Base-by-base conservation (phyloP, 805 yeast species). In the Candida morakotiae region DNA sequence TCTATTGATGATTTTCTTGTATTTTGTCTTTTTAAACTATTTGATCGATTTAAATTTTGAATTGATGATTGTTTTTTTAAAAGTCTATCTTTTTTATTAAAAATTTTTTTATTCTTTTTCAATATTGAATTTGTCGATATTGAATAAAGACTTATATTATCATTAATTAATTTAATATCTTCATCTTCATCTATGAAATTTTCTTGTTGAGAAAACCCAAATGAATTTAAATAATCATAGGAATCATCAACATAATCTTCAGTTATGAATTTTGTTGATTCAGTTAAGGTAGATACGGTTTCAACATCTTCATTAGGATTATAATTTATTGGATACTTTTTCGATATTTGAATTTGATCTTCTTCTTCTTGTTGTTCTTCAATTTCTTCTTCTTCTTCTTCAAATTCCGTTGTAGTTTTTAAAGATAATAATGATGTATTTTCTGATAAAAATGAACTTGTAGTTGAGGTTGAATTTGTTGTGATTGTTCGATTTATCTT, bases 141-240 rank as follows among this genome's bases (percentile, higher is more conserved):
- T n/a, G n/a, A 24, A n/a, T 24, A n/a, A 7, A 21, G 5, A n/a
- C 26, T 24, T 10, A 24, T 24, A n/a, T 9, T 24, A 26, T 26
- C 28, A 13, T 4, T 9, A 23, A 7, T 23, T 7, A n/a, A n/a
- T n/a, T 23, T 11, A 23, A 9, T 4, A 5, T 7, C n/a, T 13
- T 26, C 28, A 15, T 26, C 28, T 11, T 7, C 14, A 10, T 24
- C 14, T 6, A 5, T 7, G 5, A 13, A 13, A 5, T 9, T 9
- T 9, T 31, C 34, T 11, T 31, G 4, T 9, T 21, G 21, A 9
- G 35, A 9, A 4, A 26, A 28, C 10, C 39, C 49, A 37, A 51
- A 52, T 8, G 54, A 42, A 26, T 51, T 48, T 16, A 52, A 34
- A 15, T 34, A 45, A 20, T 41, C 43, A 29, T 29, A 51, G 7